A percentile compares a stretch with the other conserved stretches of the same genome.
Conservation (phyloP, 805 yeast genomes). For the Cyberlindnera mississippiensis region DNA sequence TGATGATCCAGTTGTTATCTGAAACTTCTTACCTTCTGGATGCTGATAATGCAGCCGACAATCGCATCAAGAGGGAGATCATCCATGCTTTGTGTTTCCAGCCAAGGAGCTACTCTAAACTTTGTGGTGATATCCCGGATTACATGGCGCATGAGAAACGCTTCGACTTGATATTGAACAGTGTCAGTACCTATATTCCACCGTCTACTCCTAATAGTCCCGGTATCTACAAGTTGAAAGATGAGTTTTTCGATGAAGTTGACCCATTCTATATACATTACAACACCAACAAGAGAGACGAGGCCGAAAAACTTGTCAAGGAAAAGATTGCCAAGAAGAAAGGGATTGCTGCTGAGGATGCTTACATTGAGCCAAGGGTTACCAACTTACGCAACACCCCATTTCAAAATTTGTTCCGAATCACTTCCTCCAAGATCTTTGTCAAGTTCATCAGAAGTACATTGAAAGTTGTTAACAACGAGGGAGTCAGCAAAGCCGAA, state of each 20-base stretch:
- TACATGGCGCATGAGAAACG: conserved; percentile 66
- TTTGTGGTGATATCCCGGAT: conserved; percentile 70
- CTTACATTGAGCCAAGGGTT: conserved; percentile 55
- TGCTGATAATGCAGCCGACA: conserved; percentile 43
- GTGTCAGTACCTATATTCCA: conserved; percentile 56
- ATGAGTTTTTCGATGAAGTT: conserved; percentile 46
- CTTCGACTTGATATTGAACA: conserved; percentile 59
- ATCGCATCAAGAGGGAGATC: conserved; percentile 62
- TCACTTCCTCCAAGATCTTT: conserved; percentile 52
- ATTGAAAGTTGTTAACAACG: conserved; percentile 33
- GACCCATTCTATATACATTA: conserved; percentile 85
- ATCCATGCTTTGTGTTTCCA: conserved; percentile 79
- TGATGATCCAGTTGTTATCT: conserved; percentile 61
- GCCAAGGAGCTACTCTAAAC: conserved; percentile 64
- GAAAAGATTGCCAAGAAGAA: conserved; percentile 41
- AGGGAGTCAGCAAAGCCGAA: conserved; percentile 45
- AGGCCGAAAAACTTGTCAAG: conserved; percentile 64
- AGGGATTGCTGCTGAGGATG: conserved; percentile 39
- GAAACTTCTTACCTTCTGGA: conserved; percentile 61
- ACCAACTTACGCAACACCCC: conserved; percentile 33
- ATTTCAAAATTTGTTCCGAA: conserved; percentile 43
- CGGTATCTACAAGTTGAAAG: conserved; percentile 67
- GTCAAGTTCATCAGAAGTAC: conserved; percentile 49
- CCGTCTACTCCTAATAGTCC: conserved; percentile 55
- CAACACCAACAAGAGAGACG: conserved; percentile 75